phyloP scores from a whole-genome alignment of 176 grass and related monocot genomes.

The Aegilops bicornis region DNA sequence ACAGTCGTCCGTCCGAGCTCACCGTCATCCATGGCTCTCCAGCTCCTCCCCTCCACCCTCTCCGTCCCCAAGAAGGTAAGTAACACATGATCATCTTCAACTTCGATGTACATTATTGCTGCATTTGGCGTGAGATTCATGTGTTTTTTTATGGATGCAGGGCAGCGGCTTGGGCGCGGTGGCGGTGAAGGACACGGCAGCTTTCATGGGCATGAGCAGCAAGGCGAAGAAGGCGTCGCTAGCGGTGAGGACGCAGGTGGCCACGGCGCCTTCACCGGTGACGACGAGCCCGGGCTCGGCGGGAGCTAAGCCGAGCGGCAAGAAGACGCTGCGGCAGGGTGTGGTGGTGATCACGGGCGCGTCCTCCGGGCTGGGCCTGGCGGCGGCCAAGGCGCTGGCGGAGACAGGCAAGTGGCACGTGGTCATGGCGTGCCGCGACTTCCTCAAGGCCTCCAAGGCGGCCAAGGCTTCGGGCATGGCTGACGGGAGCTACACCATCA shows the following conservation, averaged over 20 bases:
- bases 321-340: slow-evolving; percentile 82
- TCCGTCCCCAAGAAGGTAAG: slow-evolving; percentile 69
- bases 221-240: slow-evolving; percentile 31
- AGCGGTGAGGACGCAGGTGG: slow-evolving; percentile 49
- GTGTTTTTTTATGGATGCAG: not conserved
- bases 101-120: not conserved
- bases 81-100: too few species aligned
- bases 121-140: not conserved
- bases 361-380: slow-evolving; percentile 81
- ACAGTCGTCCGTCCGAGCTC: not conserved
- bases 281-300: slow-evolving; percentile 36
- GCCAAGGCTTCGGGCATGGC: slow-evolving; percentile 72
- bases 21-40: slow-evolving; percentile 55
- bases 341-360: slow-evolving; percentile 84
- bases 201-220: not conserved
- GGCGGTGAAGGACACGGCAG: slow-evolving; percentile 12
- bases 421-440: slow-evolving; percentile 93
- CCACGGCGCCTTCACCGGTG: slow-evolving; percentile 23
- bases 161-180: not conserved
- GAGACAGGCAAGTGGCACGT: slow-evolving; percentile 92
- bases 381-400: slow-evolving; percentile 72
- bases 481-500: slow-evolving; percentile 65
- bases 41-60: slow-evolving; percentile 68
- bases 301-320: slow-evolving; percentile 15
- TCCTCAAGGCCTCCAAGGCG: slow-evolving; percentile 73